Evolutionary conservation across 192 early-diverging fungal species (phyloP), one percentile per base, ranked within the genome.

Genomic region (Mortierella antarctica): DNA sequence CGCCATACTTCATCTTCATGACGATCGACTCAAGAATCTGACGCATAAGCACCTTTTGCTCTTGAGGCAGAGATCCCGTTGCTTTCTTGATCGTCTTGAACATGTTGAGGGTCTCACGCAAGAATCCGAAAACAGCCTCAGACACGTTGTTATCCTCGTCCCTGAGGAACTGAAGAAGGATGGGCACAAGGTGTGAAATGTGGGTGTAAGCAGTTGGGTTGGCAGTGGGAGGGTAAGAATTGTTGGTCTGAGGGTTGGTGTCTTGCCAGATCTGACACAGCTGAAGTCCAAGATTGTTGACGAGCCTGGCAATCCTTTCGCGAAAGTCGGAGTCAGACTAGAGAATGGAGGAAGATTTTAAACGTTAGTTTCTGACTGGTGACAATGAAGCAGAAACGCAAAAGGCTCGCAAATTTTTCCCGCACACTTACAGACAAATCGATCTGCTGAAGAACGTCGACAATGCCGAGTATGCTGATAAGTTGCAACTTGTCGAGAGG

Each of bases 1-100:
- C 92, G 83, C 94, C 89, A 70, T 95, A 97, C 85, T 95, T 95
- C 89, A 97, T 93, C 87, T 97, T 97, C 42, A 89, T 77, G 14
- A 96, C 89, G 47, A 97, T 82, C 0, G 90, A 89, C 40, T 86
- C 83, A 47, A 96, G 79, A 44, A 95, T 82, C 12, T 86, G 83
- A 39, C 73, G 74, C 49, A 91, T 55, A 54, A 88, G 83, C 62
- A 86, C 84, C 44, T 82, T 81, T 58, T 88, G 89, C 41, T 83
- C 62, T 44, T 86, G 74, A 47, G 79, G 72, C 45, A 90, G 71
- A 20, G 68, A 71, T 13, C 82, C 78, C 4, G 62, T 75, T 13
- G 70, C 77, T 62, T 85, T 89, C 59, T 88, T 90, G 72, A 89
- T 85, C n/a, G 82, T 88, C 66, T 88, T 90, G 64, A 85, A 85